Percentiles rank a stretch among this genome's conserved stretches.
These are phyloP conservation scores for Neopestalotiopsis sp. DNA, from an alignment of 2,329 filamentous ascomycete species.

Conservation along the genomic window DNA sequence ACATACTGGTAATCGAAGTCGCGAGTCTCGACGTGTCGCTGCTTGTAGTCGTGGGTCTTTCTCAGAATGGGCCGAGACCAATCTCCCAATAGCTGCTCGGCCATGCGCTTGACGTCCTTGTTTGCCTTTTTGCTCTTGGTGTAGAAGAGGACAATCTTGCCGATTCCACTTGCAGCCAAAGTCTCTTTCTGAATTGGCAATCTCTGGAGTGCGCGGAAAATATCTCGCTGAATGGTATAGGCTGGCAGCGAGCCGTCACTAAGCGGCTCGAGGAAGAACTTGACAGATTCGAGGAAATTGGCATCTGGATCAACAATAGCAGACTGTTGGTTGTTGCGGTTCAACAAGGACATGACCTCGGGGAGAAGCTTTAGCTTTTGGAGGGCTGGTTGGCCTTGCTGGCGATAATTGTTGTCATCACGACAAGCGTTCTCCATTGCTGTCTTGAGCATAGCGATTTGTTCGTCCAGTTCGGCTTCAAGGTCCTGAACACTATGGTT, in stretches of 20 bases:
- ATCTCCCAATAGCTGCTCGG: conserved; percentile 88
- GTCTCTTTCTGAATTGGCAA: conserved; percentile 91
- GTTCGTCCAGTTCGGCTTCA: conserved; percentile 86
- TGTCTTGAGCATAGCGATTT: conserved; percentile 85
- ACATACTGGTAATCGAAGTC: conserved; percentile 69
- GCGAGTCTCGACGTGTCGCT: conserved; percentile 70
- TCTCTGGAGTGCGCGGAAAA: conserved; percentile 80
- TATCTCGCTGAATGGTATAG: conserved; percentile 95
- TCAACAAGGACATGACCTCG: conserved; percentile 85
- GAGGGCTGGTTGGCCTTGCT: conserved; percentile 78
- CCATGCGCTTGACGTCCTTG: conserved; percentile 87
- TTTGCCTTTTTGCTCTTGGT: conserved; percentile 93
- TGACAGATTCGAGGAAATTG: conserved; percentile 92
- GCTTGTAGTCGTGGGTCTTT: conserved; percentile 92
- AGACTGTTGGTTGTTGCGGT: conserved; percentile 84
- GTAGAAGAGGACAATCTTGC: conserved; percentile 96
- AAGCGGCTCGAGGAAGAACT: conserved; percentile 95
- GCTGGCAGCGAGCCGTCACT: conserved; percentile 93
- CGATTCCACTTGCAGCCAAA: conserved; percentile 88
- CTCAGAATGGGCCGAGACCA: conserved; percentile 96
- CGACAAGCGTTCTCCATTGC: conserved; percentile 91
- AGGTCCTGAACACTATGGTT: conserved; percentile 67
- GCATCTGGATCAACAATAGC: conserved; percentile 92
- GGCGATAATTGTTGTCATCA: conserved; percentile 82
- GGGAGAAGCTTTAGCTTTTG: conserved; percentile 95